These are phyloP conservation scores for Physcomitrium patens DNA, from an alignment of 225 moss, liverwort and hornwort species.

Conservation along the genomic window DNA sequence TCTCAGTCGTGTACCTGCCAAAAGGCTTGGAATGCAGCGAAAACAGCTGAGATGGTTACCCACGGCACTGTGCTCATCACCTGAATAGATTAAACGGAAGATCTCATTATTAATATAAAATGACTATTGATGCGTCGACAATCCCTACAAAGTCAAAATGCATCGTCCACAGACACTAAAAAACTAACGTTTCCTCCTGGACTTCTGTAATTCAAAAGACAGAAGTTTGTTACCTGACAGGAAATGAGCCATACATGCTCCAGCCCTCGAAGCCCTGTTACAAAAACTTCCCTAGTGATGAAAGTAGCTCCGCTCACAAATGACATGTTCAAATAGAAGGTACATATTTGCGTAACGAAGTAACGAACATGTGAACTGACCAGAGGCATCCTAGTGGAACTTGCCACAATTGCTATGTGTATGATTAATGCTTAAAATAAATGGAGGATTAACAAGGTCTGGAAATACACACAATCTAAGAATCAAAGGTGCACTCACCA, in stretches of 20 bases:
- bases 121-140: slow-evolving; percentile 10
- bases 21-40: slow-evolving; percentile 59
- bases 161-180: slow-evolving; percentile 19
- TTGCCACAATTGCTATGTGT: slow-evolving; percentile 4
- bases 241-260: slow-evolving; percentile 50
- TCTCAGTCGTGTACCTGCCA: slow-evolving; percentile 60
- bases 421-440: background rate
- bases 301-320: background rate
- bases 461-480: slow-evolving; percentile 19
- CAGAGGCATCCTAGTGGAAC: slow-evolving; percentile 1
- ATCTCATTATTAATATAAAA: slow-evolving; percentile 8
- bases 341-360: slow-evolving; percentile 18
- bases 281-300: slow-evolving; percentile 27
- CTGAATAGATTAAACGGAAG: slow-evolving; percentile 27
- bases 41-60: slow-evolving; percentile 59
- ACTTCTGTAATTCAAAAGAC: slow-evolving; percentile 7
- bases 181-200: background rate
- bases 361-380: slow-evolving; percentile 3
- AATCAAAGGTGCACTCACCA: slow-evolving; percentile 38
- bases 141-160: background rate
- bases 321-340: background rate
- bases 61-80: slow-evolving; percentile 59
- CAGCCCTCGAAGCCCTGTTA: slow-evolving; percentile 55
- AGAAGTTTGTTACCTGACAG: slow-evolving; percentile 52
- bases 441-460: background rate